Percentiles rank a stretch among this genome's conserved stretches.
These are phyloP conservation scores for Pulveroboletus sp. DNA, from an alignment of 768 basidiomycete species.

Conservation along the genomic window DNA sequence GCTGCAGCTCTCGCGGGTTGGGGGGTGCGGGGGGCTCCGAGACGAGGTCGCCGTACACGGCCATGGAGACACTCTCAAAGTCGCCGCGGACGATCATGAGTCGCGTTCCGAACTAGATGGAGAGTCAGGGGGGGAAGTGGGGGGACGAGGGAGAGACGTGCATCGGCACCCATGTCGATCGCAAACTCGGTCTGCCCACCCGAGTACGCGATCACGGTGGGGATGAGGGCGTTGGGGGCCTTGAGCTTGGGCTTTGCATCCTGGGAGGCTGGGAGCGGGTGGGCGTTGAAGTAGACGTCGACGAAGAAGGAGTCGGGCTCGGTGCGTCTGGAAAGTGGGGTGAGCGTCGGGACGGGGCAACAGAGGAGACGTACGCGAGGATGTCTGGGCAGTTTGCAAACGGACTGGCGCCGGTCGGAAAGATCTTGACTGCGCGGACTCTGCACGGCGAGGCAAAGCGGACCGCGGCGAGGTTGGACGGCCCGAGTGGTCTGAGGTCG, in stretches of 20 bases:
- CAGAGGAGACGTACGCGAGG: conserved; percentile 48
- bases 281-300: conserved; percentile 73
- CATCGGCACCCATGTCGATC: conserved; percentile 70
- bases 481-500: conserved; percentile 54
- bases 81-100: conserved; percentile 79
- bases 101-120: conserved; percentile 61
- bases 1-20: no score
- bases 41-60: conserved; percentile 50
- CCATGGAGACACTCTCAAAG: conserved; percentile 56
- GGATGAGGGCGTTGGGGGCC: conserved; percentile 66
- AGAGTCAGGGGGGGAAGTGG: background rate
- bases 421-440: conserved; percentile 64
- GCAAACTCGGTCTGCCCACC: conserved; percentile 63
- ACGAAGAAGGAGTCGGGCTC: conserved; percentile 72
- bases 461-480: conserved; percentile 60
- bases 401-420: conserved; percentile 60
- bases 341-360: background rate
- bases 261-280: conserved; percentile 42
- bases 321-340: conserved; percentile 46
- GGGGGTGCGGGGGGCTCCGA: conserved; percentile 39
- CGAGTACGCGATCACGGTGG: conserved; percentile 66
- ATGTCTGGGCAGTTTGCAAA: conserved; percentile 59
- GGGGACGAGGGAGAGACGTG: conserved; percentile 30
- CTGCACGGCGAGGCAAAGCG: conserved; percentile 67
- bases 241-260: conserved; percentile 56